Conservation (phyloP, 2,329 filamentous ascomycete genomes). For the Fusarium dlaminii region DNA sequence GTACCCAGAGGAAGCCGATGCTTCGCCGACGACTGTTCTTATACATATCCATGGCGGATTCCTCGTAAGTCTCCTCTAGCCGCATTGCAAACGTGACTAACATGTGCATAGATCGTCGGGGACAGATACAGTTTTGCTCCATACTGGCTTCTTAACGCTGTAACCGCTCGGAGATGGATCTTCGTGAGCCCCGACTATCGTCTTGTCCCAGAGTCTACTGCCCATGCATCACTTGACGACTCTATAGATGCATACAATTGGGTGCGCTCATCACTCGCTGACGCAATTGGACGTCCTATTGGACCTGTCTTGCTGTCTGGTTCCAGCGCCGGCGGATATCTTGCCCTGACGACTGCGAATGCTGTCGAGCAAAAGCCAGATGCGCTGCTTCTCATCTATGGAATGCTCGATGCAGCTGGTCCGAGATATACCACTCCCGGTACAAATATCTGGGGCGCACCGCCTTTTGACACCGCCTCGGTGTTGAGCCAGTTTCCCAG, state of each 20-base stretch:
- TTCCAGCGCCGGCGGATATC: slow-evolving; percentile 35
- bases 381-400: slow-evolving; percentile 27
- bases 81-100: background rate
- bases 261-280: slow-evolving; percentile 17
- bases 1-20: slow-evolving; percentile 23
- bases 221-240: slow-evolving; percentile 29
- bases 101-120: slow-evolving; percentile 22
- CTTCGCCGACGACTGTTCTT: slow-evolving; percentile 14
- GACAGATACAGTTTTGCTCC: slow-evolving; percentile 36
- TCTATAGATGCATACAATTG: slow-evolving; percentile 34
- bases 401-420: slow-evolving; percentile 26
- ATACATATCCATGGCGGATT: slow-evolving; percentile 38
- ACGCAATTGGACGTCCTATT: slow-evolving; percentile 5
- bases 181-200: slow-evolving; percentile 39
- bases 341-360: slow-evolving; percentile 25
- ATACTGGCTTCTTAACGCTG: slow-evolving; percentile 32
- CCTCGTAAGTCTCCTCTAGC: background rate
- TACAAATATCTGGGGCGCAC: slow-evolving; percentile 10
- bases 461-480: slow-evolving; percentile 15
- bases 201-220: slow-evolving; percentile 32
- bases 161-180: slow-evolving; percentile 33
- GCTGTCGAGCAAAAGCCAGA: slow-evolving; percentile 3
- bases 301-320: slow-evolving; percentile 26
- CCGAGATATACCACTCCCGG: slow-evolving; percentile 29
- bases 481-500: slow-evolving; percentile 23